Conservation (phyloP, 1,139 yeast species). For the Pichia norvegensis region DNA sequence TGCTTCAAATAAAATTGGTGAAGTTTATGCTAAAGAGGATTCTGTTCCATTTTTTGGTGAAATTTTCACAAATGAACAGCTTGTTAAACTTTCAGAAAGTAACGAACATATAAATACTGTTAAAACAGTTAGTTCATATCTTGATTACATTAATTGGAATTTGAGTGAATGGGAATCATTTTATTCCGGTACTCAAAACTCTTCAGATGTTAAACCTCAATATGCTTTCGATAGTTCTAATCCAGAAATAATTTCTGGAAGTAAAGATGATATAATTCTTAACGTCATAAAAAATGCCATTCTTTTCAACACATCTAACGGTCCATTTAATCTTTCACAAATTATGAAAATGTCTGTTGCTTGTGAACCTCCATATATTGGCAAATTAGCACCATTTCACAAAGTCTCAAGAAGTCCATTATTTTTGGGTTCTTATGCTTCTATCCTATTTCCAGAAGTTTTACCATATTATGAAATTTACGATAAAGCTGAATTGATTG, state of each 20-base stretch:
- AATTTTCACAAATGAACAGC: constrained; percentile 36
- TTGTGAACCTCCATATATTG: constrained; percentile 38
- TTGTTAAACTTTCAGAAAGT: neutral
- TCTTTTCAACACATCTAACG: constrained; percentile 29
- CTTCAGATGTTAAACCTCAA: neutral
- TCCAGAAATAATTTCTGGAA: constrained; percentile 3
- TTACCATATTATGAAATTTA: constrained; percentile 48
- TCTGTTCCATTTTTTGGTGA: constrained; percentile 94
- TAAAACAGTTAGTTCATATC: constrained; percentile 55
- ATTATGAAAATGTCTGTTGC: constrained; percentile 36
- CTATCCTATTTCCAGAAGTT: constrained; percentile 51
- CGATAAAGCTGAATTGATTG: constrained; percentile 42
- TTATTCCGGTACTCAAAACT: constrained; percentile 27
- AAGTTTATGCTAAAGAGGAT: constrained; percentile 62
- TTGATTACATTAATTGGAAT: constrained; percentile 64
- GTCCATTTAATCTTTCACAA: constrained; percentile 27
- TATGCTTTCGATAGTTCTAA: neutral
- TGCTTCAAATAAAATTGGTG: constrained; percentile 87
- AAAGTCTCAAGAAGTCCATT: constrained; percentile 40
- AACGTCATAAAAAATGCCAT: constrained; percentile 29
- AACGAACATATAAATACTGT: constrained; percentile 20
- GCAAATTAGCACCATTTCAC: constrained; percentile 36
- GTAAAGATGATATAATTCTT: constrained; percentile 1
- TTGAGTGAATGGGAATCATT: constrained; percentile 79
- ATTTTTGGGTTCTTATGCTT: constrained; percentile 50